Evolutionary conservation across 2,329 filamentous ascomycete species (phyloP).

Genomic region (Lachnellula willkommii): DNA sequence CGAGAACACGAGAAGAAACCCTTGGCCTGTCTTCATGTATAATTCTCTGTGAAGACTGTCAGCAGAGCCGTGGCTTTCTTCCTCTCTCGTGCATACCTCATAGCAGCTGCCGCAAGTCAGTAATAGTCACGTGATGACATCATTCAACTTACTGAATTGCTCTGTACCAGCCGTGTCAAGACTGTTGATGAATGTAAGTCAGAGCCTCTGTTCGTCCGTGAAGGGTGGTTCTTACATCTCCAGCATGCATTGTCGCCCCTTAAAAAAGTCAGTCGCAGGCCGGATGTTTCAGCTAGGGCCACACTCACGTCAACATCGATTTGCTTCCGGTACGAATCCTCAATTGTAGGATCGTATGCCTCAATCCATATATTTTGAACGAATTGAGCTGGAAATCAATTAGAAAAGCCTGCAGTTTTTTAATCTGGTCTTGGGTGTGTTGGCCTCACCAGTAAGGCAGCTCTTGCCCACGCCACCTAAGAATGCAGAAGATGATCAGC

Average conservation of each 20-base stretch:
- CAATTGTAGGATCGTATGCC: slow-evolving; percentile 58
- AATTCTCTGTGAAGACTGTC: slow-evolving; percentile 47
- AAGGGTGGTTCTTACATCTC: slow-evolving; percentile 52
- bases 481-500: slow-evolving; percentile 28
- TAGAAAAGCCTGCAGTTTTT: slow-evolving; percentile 19
- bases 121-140: slow-evolving; percentile 20
- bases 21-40: slow-evolving; percentile 72
- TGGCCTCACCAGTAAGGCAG: slow-evolving; percentile 60
- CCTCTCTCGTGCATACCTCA: slow-evolving; percentile 42
- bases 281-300: neutral
- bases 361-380: slow-evolving; percentile 75
- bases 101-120: slow-evolving; percentile 41
- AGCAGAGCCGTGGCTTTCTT: neutral
- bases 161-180: slow-evolving; percentile 71
- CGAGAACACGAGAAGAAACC: slow-evolving; percentile 69
- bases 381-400: slow-evolving; percentile 54
- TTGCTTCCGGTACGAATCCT: slow-evolving; percentile 56
- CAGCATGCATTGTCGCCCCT: slow-evolving; percentile 67
- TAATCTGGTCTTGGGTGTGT: slow-evolving; percentile 7
- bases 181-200: slow-evolving; percentile 32
- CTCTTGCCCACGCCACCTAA: slow-evolving; percentile 69
- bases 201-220: neutral
- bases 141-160: slow-evolving; percentile 60
- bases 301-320: slow-evolving; percentile 62
- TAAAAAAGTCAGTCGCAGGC: slow-evolving; percentile 1